Evolutionary conservation across 2,329 filamentous ascomycete species (phyloP), one percentile per base, ranked within the genome.

Genomic region (Xylaria digitata): DNA sequence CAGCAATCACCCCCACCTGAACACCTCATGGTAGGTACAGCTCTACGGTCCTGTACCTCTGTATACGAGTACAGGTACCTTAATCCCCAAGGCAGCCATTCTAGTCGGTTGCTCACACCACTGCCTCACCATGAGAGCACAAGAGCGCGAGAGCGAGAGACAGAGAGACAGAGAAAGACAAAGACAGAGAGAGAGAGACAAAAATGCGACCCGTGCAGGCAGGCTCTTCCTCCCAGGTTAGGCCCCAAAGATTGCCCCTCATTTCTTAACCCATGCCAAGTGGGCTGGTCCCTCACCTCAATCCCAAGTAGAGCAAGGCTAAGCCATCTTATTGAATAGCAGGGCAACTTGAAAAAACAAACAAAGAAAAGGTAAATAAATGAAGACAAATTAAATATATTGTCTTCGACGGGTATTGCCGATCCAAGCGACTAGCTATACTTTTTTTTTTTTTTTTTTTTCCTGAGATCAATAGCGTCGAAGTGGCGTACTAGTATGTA

Each of bases 211-310:
- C 45, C n/a, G 34, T 8, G 34, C 11, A 37, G 43, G 32, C 56
- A 48, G 52, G 55, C 53, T 40, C 48, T 40, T 59, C 26, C 40
- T 32, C 50, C 52, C 50, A 34, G 49, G 61, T 67, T 67, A 40
- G 65, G 65, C 65, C 56, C 61, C 64, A 63, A 61, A 65, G 34
- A 53, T 66, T 69, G 66, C 69, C 69, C 69, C 69, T 70, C 69
- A 69, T 70, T 65, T 70, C 66, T 61, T 26, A 67, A 63, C 58
- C 49, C 64, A 62, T 61, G 37, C 68, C 60, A 70, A 70, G 68
- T 70, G 68, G 68, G 67, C 55, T 70, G 46, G 58, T 67, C 50
- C 56, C 54, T 66, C 61, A 57, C 56, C 52, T 37, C 45, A 45
- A 64, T 37, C 32, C 63, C 61, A 61, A 56, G 54, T 23, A 21